Percentiles rank a stretch among this genome's conserved stretches.
phyloP scores from a whole-genome alignment of 768 basidiomycete species.

The Mycena floridula region DNA sequence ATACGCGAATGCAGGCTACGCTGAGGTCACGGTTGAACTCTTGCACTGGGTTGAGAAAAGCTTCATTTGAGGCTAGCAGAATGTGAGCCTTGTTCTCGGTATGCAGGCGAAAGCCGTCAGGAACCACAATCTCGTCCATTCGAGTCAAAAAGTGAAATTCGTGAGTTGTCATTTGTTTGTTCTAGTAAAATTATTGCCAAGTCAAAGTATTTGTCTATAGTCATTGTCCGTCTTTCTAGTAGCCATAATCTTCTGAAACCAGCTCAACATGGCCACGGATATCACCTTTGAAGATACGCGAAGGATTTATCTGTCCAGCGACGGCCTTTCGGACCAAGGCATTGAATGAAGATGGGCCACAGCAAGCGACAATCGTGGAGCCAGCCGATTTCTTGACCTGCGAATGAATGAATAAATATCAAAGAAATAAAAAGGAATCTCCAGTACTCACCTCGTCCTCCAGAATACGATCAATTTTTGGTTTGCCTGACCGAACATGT shows the following conservation, averaged over 20 bases:
- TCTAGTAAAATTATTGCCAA: too few species aligned
- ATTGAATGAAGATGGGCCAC: slow-evolving; percentile 68
- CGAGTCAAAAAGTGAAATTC: too few species aligned
- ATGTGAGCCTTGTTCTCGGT: slow-evolving; percentile 80
- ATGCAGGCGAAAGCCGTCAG: slow-evolving; percentile 73
- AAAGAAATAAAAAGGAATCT: too few species aligned
- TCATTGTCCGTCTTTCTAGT: slow-evolving; percentile 34
- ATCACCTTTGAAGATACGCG: slow-evolving; percentile 46
- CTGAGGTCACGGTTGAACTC: slow-evolving; percentile 97
- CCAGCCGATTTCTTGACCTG: too few species aligned
- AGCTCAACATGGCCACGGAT: slow-evolving; percentile 53
- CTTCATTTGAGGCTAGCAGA: slow-evolving; percentile 73
- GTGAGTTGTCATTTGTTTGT: too few species aligned
- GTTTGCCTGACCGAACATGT: too few species aligned
- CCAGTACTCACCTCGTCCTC: too few species aligned
- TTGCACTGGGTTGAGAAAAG: slow-evolving; percentile 96
- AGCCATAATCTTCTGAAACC: slow-evolving; percentile 64
- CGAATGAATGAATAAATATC: too few species aligned
- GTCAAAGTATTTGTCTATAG: too few species aligned
- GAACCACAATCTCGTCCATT: too few species aligned
- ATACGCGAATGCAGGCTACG: slow-evolving; percentile 84
- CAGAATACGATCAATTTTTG: too few species aligned
- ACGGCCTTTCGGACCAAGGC: slow-evolving; percentile 62
- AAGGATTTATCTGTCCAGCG: slow-evolving; percentile 52
- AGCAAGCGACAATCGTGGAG: slow-evolving; percentile 39